phyloP scores from a whole-genome alignment of 1,284 basidiomycete species.

The Rhodofomes roseus region DNA sequence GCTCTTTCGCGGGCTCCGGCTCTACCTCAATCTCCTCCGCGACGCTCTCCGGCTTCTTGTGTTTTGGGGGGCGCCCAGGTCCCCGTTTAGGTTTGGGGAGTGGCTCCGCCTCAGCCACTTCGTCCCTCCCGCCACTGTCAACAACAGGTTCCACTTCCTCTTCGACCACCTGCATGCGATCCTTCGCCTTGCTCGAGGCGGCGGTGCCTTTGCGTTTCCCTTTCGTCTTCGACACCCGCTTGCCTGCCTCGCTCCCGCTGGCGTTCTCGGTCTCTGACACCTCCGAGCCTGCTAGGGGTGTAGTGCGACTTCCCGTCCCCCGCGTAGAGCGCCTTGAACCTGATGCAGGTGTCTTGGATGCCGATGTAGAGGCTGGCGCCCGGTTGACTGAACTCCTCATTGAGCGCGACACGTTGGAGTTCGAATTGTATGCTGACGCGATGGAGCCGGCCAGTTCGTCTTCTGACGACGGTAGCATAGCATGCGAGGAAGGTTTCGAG shows the following conservation, averaged over 20 bases:
- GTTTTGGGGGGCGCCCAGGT: slow-evolving; percentile 21
- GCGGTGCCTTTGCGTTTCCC: slow-evolving; percentile 17
- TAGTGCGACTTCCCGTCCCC: slow-evolving; percentile 20
- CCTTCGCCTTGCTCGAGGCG: slow-evolving; percentile 19
- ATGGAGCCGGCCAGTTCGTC: slow-evolving; percentile 18
- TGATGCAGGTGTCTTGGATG: slow-evolving; percentile 21
- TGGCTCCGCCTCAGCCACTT: slow-evolving; percentile 7
- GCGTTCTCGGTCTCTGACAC: slow-evolving; percentile 23
- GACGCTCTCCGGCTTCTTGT: slow-evolving; percentile 10
- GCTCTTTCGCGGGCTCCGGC: not conserved
- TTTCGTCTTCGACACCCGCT: slow-evolving; percentile 24
- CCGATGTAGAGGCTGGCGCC: slow-evolving; percentile 14
- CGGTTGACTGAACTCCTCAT: slow-evolving; percentile 12
- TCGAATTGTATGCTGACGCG: slow-evolving; percentile 6
- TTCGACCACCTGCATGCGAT: slow-evolving; percentile 28
- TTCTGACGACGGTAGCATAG: slow-evolving; percentile 13
- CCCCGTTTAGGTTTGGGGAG: slow-evolving; percentile 16
- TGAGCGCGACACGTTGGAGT: not conserved
- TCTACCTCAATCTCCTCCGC: slow-evolving; percentile 4
- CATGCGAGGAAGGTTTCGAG: slow-evolving; percentile 14
- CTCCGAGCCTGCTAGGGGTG: slow-evolving; percentile 19
- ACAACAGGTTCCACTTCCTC: slow-evolving; percentile 26
- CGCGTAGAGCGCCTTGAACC: slow-evolving; percentile 29
- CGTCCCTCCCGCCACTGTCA: slow-evolving; percentile 6
- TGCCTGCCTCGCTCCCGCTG: slow-evolving; percentile 23